Evolutionary conservation across 2,329 filamentous ascomycete species (phyloP), one percentile per base, ranked within the genome.

Genomic region (Penicillium sp.): DNA sequence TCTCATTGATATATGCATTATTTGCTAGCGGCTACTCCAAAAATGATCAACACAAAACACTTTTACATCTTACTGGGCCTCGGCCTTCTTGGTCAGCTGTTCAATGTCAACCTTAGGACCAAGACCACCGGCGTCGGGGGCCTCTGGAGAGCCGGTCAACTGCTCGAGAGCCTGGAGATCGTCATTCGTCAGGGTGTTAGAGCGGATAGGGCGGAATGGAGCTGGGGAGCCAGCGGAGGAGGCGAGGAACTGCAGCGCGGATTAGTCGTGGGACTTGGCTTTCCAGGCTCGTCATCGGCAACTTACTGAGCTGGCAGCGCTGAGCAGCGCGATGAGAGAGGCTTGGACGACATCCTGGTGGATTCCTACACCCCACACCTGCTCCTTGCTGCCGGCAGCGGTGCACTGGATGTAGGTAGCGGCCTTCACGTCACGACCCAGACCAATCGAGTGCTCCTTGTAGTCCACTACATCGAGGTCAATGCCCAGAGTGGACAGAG

Each of bases 401-500:
- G 78, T 89, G 68, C 89, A 95, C 67, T 96, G 87, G 50, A 97
- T 94, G 63, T 94, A 97, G 2, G 90, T 87, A 2, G 89, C 91
- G n/a, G 91, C 91, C 73, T 94, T 94, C 52, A 91, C 87, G 46
- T 88, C 80, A 41, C 81, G 79, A 46, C 87, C 87, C 36, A 77
- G 75, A 51, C 88, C 88, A 54, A 97, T 89, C 18, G 90, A 85
- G 69, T 97, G 91, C 68, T 97, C 93, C 74, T 94, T 95, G 75
- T 97, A 97, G 65, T 96, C 88, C 31, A 83, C 80, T 36, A 97
- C 88, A 60, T 97, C 91, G 16, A 97, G 74, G 59, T 94, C 84
- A 49, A 97, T 84, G 43, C 87, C 87, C 21, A 97, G 70, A 11
- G 76, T 75, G 54, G 80, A 79, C 29, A 98, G 76, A 11, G 90